Conservation (phyloP, 2,329 filamentous ascomycete genomes). For the Sarocladiaceae sp. region DNA sequence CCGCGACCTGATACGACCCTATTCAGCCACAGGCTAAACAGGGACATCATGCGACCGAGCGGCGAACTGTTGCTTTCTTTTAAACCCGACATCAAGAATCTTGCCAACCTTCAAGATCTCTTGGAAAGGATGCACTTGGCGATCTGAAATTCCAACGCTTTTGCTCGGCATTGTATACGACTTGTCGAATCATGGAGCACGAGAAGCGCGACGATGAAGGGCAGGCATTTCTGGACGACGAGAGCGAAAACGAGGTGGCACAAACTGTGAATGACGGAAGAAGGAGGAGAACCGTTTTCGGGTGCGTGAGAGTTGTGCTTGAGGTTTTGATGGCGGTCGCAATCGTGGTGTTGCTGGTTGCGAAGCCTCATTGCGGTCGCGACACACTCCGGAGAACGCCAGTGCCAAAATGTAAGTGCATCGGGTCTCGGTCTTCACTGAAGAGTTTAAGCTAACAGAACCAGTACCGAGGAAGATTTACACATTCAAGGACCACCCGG, state of each 20-base stretch:
- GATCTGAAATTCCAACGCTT: neutral
- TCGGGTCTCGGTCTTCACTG: too few relatives aligned
- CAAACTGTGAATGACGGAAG: neutral
- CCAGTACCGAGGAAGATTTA: constrained; percentile 8
- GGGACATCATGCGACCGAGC: neutral
- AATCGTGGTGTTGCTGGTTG: constrained; percentile 1
- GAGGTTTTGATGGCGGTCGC: neutral
- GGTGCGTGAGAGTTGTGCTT: neutral
- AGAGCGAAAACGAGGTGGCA: neutral
- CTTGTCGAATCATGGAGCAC: neutral
- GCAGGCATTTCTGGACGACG: constrained; percentile 1
- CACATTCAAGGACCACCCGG: constrained; percentile 7
- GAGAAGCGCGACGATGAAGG: constrained; percentile 1
- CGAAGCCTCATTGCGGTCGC: neutral
- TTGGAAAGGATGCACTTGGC: neutral
- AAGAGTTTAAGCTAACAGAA: neutral
- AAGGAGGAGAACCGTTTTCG: neutral
- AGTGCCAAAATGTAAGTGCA: neutral
- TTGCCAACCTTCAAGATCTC: neutral
- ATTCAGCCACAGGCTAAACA: constrained; percentile 7
- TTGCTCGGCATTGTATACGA: neutral
- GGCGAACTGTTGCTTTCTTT: neutral
- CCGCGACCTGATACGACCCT: neutral
- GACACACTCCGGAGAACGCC: neutral
- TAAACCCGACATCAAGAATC: neutral